A percentile compares a stretch with the other conserved stretches of the same genome.
Evolutionary conservation across 75 land plant species (phyloP).

Genomic region (Selaginella moellendorffii): DNA sequence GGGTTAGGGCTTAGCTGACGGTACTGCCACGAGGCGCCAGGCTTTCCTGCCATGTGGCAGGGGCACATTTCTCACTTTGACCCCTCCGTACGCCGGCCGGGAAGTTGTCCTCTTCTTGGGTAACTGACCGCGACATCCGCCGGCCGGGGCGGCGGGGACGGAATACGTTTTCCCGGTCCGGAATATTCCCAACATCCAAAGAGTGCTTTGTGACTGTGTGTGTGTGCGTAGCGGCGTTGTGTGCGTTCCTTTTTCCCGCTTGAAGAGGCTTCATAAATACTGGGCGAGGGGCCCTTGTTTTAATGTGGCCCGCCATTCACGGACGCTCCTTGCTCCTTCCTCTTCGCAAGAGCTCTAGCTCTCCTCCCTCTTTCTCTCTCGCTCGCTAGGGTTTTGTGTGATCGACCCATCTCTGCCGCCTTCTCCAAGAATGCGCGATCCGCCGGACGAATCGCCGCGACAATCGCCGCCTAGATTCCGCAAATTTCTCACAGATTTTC

Average conservation of each 20-base stretch:
- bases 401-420: too few species aligned
- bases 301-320: not conserved
- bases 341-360: not conserved
- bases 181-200: constrained; percentile 1
- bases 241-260: not conserved
- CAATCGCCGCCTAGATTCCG: too few species aligned
- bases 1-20: not conserved
- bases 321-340: not conserved
- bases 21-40: not conserved
- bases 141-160: not conserved
- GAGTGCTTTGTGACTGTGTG: not conserved
- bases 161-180: not conserved
- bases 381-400: too few species aligned
- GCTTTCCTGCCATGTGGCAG: not conserved
- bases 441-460: too few species aligned
- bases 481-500: too few species aligned
- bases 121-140: constrained; percentile 1
- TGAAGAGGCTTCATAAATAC: not conserved
- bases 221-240: not conserved
- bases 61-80: not conserved
- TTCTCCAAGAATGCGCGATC: too few species aligned
- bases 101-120: too few species aligned
- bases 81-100: not conserved
- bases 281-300: not conserved
- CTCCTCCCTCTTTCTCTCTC: not conserved